Conservation (phyloP, 192 early-diverging fungal species). For the Coemansia guatemalensis region DNA sequence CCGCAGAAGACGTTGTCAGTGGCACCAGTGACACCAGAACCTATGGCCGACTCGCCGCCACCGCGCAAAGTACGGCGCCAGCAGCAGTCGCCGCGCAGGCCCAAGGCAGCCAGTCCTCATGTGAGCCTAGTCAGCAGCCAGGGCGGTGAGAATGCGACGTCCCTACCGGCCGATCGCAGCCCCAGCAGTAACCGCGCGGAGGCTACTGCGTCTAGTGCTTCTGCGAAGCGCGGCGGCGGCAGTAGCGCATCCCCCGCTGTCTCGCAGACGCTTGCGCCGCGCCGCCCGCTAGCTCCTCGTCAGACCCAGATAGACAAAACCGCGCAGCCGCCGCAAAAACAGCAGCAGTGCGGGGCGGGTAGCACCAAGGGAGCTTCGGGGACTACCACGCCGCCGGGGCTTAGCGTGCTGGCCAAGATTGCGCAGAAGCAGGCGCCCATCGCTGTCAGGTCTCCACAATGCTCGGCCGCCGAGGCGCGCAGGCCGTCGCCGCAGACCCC, state of each 20-base stretch:
- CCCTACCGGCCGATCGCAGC: background rate
- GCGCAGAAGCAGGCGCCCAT: conserved; percentile 43
- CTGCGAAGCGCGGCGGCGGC: conserved; percentile 10
- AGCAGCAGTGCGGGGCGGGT: background rate
- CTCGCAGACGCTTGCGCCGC: conserved; percentile 12
- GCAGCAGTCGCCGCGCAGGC: background rate
- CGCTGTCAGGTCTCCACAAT: conserved; percentile 5
- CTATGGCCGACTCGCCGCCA: background rate
- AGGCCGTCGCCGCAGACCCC: background rate
- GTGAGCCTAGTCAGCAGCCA: background rate
- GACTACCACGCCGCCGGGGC: conserved; percentile 33
- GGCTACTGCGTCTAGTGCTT: conserved; percentile 11
- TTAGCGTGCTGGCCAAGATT: conserved; percentile 42
- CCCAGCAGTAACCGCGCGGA: conserved; percentile 17
- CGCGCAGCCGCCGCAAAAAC: conserved; percentile 6
- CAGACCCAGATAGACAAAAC: too few relatives aligned
- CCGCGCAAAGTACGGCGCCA: conserved; percentile 14
- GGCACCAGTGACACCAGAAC: conserved; percentile 1
- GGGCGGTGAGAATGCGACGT: conserved; percentile 27
- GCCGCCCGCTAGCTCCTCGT: conserved; percentile 10
- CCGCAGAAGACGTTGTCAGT: conserved; percentile 42
- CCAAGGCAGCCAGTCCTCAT: background rate
- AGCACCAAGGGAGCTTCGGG: conserved; percentile 16
- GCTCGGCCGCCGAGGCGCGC: background rate
- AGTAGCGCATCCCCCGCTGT: background rate